Base-by-base conservation (phyloP, 495 filamentous ascomycete genomes). In the Penicillium paxilli region DNA sequence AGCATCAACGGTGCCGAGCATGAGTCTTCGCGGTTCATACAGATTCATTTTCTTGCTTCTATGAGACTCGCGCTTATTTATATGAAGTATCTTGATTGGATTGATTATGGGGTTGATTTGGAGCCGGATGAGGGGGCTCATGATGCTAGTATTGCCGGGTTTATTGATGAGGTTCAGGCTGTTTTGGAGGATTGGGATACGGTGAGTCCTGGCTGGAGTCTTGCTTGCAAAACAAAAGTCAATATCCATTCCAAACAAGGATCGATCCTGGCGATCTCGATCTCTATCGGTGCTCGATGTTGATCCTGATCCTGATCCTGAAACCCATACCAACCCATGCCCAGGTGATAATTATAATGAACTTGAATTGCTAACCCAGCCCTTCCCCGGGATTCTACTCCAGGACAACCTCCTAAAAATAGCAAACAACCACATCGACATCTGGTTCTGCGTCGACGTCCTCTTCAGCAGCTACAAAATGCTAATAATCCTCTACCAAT, bases 21-120 rank as follows among this genome's bases (percentile, higher is more conserved):
- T 40, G 45, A 26, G 16, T 57, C 57, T 2, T 60, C 56, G 4
- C 53, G 51, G 3, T 55, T 56, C 16, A 42, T 64, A 8, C 58
- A 64, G 20, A 64, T 64, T 20, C 62, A 64, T 46, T 64, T 64
- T 19, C 45, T 64, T 3, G 62, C 58, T n/a, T 61, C 54, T n/a
- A 64, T 64, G 62, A 51, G 62, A 2, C 51, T 55, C 4, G 51
- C 57, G 0, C 32, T 64, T 5, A 52, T 60, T 2, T 17, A 51
- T n/a, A 21, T 64, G 48, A 49, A 55, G 20, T 64, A 56, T 22
- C 28, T 61, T n/a, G 58, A 64, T 2, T 45, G 47, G 22, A n/a
- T 48, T 8, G 55, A 58, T 10, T 5, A 5, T 6, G 21, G 17
- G 1, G 17, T 20, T 1, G 14, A 50, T 30, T 19, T 28, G 0